Conservation (phyloP, 2,329 filamentous ascomycete genomes). For the Periconia macrospinosa region DNA sequence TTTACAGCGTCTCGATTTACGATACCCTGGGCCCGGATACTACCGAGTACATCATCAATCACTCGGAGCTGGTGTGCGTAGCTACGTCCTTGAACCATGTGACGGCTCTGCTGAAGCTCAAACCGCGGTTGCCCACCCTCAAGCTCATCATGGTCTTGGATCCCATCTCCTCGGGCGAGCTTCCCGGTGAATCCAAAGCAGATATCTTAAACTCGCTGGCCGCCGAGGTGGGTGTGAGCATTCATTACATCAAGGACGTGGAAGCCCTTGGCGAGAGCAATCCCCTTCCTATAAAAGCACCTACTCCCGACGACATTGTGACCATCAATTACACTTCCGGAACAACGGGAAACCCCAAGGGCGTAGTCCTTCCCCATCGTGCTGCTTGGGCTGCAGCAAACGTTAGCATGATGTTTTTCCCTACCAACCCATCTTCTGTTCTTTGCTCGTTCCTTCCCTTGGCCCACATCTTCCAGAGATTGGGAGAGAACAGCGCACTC, state of each 20-base stretch:
- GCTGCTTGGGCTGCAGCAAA: constrained; percentile 76
- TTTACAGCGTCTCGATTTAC: constrained; percentile 92
- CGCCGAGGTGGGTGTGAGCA: constrained; percentile 70
- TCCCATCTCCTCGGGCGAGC: constrained; percentile 77
- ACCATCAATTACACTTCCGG: constrained; percentile 93
- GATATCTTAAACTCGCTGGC: constrained; percentile 77
- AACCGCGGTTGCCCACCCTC: constrained; percentile 73
- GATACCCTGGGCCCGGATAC: constrained; percentile 91
- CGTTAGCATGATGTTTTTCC: constrained; percentile 58
- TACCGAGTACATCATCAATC: constrained; percentile 94
- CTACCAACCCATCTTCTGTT: constrained; percentile 62
- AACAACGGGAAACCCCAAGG: constrained; percentile 81
- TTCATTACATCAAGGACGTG: constrained; percentile 79
- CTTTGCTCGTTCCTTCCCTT: constrained; percentile 87
- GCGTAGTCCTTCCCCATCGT: constrained; percentile 78
- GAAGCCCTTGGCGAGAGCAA: constrained; percentile 76
- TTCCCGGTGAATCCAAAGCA: constrained; percentile 74
- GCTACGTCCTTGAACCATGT: constrained; percentile 81
- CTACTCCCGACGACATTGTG: constrained; percentile 72
- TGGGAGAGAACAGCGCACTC: constrained; percentile 76
- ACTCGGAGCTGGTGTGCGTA: constrained; percentile 74
- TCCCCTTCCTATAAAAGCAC: constrained; percentile 70
- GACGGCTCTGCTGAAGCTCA: constrained; percentile 77
- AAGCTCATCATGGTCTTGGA: constrained; percentile 91
- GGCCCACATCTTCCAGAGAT: constrained; percentile 89